These are phyloP conservation scores for Gossypium schwendimanii DNA, from an alignment of 441 rosid species.

Conservation along the genomic window DNA sequence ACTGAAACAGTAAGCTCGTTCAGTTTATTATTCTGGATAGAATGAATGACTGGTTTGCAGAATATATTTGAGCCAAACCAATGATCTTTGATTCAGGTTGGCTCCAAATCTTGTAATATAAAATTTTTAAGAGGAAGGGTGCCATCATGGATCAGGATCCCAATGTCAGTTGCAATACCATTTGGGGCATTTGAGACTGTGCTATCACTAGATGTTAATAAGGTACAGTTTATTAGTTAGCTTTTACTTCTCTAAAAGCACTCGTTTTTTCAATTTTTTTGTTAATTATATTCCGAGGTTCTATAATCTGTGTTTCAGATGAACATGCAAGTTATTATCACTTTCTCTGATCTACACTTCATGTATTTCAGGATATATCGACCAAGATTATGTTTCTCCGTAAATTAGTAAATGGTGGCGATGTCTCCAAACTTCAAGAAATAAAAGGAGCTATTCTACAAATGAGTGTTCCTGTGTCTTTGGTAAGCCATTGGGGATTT, in stretches of 20 bases:
- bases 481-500: conserved; percentile 31
- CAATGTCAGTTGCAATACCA: conserved; percentile 63
- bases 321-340: not conserved
- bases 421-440: conserved; percentile 42
- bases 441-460: conserved; percentile 53
- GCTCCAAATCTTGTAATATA: conserved; percentile 70
- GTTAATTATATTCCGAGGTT: not conserved
- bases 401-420: conserved; percentile 41
- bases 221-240: conserved; percentile 25
- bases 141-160: conserved; percentile 79
- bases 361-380: conserved; percentile 37
- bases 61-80: not conserved
- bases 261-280: not conserved
- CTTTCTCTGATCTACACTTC: not conserved
- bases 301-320: not conserved
- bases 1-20: conserved; percentile 42
- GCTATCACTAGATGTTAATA: conserved; percentile 48
- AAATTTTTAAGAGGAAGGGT: conserved; percentile 52
- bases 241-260: not conserved
- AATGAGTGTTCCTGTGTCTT: conserved; percentile 35
- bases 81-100: conserved; percentile 38
- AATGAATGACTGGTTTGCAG: not conserved
- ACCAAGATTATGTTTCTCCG: conserved; percentile 30
- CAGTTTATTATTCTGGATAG: not conserved
- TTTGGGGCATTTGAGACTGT: conserved; percentile 65